phyloP scores from a whole-genome alignment of 2,329 filamentous ascomycete genomes.

The Sarocladium brachiariae region DNA sequence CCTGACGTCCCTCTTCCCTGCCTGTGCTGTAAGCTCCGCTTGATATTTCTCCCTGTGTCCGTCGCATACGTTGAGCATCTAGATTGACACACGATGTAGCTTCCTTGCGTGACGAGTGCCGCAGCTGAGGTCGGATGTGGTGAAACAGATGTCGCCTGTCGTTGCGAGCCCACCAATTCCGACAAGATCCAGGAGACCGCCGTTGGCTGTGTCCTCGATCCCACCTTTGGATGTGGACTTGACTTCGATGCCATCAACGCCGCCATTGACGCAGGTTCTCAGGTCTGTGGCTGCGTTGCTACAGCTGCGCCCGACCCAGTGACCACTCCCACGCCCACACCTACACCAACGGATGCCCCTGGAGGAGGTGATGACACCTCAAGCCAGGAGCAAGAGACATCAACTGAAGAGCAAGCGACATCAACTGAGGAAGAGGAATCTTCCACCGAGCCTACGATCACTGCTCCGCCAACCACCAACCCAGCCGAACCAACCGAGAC shows the following conservation, averaged over 20 bases:
- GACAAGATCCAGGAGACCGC: conserved; percentile 15
- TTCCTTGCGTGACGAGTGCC: conserved; percentile 17
- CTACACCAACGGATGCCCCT: not conserved
- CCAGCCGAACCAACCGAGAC: conserved; percentile 6
- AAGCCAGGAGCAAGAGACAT: no score
- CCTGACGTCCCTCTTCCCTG: conserved; percentile 18
- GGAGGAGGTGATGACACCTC: not conserved
- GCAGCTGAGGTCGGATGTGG: conserved; percentile 18
- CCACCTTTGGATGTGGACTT: conserved; percentile 10
- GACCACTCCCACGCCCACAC: conserved; percentile 8
- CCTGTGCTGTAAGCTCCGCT: conserved; percentile 16
- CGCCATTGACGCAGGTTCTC: conserved; percentile 15
- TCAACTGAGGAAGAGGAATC: no score
- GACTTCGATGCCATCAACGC: conserved; percentile 11
- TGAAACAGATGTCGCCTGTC: conserved; percentile 18
- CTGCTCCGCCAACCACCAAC: conserved; percentile 3
- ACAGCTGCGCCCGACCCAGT: conserved; percentile 13
- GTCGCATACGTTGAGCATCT: not conserved
- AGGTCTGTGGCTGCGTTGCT: conserved; percentile 17
- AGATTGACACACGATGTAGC: conserved; percentile 12
- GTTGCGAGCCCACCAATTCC: conserved; percentile 16
- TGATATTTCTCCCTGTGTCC: no score
- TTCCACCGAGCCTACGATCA: conserved; percentile 6
- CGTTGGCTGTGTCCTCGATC: conserved; percentile 15
- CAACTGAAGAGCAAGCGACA: no score